Evolutionary conservation across 352 stramenopile genomes (phyloP).

Genomic region (Pythium coloratum): DNA sequence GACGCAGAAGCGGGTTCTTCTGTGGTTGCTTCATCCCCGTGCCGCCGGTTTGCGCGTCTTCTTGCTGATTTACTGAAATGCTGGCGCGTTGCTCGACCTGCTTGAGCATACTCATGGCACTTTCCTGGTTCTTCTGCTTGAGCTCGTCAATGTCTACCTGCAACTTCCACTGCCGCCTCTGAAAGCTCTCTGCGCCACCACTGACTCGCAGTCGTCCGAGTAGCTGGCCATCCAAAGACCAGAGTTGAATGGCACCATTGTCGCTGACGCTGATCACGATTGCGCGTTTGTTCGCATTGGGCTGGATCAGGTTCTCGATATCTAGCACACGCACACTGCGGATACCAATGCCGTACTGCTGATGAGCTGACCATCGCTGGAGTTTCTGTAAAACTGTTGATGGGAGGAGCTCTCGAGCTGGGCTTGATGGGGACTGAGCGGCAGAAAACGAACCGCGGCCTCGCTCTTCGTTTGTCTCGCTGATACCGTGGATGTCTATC

Average conservation of each 20-base stretch:
- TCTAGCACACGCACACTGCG: slow-evolving; percentile 21
- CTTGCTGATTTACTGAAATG: slow-evolving; percentile 5
- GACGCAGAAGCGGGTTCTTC: not conserved
- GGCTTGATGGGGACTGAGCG: not conserved
- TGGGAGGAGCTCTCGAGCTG: not conserved
- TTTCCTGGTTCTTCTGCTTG: slow-evolving; percentile 18
- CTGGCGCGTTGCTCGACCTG: slow-evolving; percentile 17
- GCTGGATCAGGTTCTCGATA: slow-evolving; percentile 11
- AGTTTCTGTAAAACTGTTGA: slow-evolving; percentile 22
- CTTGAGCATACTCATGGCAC: slow-evolving; percentile 14
- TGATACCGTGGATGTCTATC: not conserved
- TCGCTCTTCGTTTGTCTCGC: not conserved
- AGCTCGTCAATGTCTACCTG: slow-evolving; percentile 10
- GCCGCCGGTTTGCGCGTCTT: not conserved
- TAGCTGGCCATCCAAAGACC: slow-evolving; percentile 34
- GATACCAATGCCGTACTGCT: slow-evolving; percentile 19
- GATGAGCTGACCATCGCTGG: slow-evolving; percentile 32
- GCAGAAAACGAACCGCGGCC: not conserved
- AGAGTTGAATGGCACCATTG: slow-evolving; percentile 36
- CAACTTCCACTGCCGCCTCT: slow-evolving; percentile 12
- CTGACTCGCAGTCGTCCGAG: slow-evolving; percentile 26
- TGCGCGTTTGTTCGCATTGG: slow-evolving; percentile 18
- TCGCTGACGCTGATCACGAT: slow-evolving; percentile 34
- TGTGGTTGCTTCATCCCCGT: not conserved
- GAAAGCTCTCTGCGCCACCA: not conserved